Evolutionary conservation across 2,329 filamentous ascomycete species (phyloP), one percentile per base, ranked within the genome.

Genomic region (Westerdykella ornata): DNA sequence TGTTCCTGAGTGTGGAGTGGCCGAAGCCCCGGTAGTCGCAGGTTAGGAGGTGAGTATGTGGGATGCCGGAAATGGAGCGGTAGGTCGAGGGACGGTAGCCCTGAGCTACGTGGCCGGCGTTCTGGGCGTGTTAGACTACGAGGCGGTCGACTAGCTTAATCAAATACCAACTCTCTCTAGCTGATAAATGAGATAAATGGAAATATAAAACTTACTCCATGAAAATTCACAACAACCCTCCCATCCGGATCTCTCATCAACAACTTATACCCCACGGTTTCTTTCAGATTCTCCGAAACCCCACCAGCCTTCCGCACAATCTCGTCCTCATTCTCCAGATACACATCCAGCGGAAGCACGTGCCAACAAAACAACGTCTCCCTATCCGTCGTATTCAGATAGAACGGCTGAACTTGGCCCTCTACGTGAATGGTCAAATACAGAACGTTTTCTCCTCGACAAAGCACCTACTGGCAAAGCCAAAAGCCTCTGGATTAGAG

Each of bases 21-120:
- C 88, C 89, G 53, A 87, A 96, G 5, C 89, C 89, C 14, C 89
- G 84, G 66, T 96, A 96, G 70, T 95, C 88, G 54, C 95, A 81
- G 30, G 87, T 79, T n/a, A 96, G 72, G 34, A 95, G 77, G 59
- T 96, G 89, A 41, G 88, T 78, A 42, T 76, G 72, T 0, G 73
- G 61, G 28, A 82, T 80, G 39, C 84, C 78, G 3, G 88, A 80
- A 32, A 95, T 71, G 34, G 81, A 76, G 53, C 88, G 86, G 62
- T 94, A 94, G 42, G 81, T 84, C 22, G 81, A 74, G 2, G 88
- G 83, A 13, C 90, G 80, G 60, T 82, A 77, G 45, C 80, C 81
- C 62, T 94, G 85, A 14, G 84, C 88, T 20, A 97, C 66, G 54
- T 94, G 86, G 4, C 87, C 90, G 26, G 88, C 88, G 64, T 96